These are phyloP conservation scores for Claviceps sp. DNA, from an alignment of 2,329 filamentous ascomycete species.

Conservation along the genomic window DNA sequence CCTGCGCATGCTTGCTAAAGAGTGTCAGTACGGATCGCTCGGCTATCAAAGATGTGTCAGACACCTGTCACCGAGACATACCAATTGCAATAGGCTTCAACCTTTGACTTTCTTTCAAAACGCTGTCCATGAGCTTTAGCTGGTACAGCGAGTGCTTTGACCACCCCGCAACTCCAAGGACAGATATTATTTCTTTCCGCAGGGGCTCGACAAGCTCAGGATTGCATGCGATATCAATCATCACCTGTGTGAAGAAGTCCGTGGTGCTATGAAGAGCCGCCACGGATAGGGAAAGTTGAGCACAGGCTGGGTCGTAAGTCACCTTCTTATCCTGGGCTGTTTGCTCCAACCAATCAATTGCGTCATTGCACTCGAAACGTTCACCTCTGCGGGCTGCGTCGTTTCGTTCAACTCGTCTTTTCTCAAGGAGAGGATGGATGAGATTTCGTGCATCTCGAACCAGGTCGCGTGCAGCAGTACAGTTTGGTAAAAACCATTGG, in stretches of 20 bases:
- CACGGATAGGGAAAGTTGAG: slow-evolving; percentile 11
- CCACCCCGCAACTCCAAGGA: slow-evolving; percentile 9
- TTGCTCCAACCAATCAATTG: slow-evolving; percentile 11
- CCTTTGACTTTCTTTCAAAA: slow-evolving; percentile 37
- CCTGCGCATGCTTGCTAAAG: background rate
- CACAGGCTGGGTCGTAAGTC: slow-evolving; percentile 5
- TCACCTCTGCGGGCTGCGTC: slow-evolving; percentile 5
- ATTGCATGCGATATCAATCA: slow-evolving; percentile 11
- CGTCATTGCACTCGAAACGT: slow-evolving; percentile 7
- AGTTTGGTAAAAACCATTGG: slow-evolving; percentile 10
- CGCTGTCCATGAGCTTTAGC: slow-evolving; percentile 34
- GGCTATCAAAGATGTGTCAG: background rate
- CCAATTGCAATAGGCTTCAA: slow-evolving; percentile 18
- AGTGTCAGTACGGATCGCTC: background rate
- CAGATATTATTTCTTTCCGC: slow-evolving; percentile 11
- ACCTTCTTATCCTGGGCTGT: background rate
- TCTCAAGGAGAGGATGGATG: slow-evolving; percentile 8
- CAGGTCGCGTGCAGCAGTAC: slow-evolving; percentile 5
- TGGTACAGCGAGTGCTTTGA: slow-evolving; percentile 15
- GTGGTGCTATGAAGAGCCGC: slow-evolving; percentile 13
- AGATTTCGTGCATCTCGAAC: slow-evolving; percentile 3
- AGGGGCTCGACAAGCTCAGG: slow-evolving; percentile 11
- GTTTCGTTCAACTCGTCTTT: slow-evolving; percentile 4
- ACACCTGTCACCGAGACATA: background rate
- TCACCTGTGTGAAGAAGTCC: slow-evolving; percentile 9